Evolutionary conservation across 1,284 basidiomycete genomes (phyloP).

Genomic region (Irpex rosettiformis): DNA sequence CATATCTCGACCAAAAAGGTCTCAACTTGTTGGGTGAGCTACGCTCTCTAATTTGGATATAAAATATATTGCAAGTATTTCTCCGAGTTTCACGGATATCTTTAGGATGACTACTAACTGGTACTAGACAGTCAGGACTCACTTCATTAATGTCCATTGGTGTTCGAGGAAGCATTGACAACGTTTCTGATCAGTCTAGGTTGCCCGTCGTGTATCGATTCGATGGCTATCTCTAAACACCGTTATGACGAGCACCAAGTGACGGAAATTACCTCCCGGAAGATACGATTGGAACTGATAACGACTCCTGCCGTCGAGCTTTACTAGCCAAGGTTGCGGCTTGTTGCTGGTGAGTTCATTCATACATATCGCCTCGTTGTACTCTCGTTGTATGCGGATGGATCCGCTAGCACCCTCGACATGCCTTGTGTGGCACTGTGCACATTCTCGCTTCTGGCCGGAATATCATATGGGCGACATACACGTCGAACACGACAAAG

Average conservation of each 20-base stretch:
- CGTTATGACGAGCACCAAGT: not conserved
- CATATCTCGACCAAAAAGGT: not conserved
- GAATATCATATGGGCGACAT: not conserved
- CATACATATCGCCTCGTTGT: not conserved
- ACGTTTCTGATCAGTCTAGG: not conserved
- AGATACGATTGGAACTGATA: constrained; percentile 3
- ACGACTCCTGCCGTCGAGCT: not conserved
- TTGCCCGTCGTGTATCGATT: not conserved
- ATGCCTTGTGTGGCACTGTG: not conserved
- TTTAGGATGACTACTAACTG: not conserved
- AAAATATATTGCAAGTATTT: not conserved
- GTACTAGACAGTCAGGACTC: not conserved
- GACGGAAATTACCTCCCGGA: constrained; percentile 1
- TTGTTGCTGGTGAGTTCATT: not conserved
- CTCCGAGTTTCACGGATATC: not conserved
- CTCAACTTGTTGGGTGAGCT: not conserved
- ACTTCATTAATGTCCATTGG: not conserved
- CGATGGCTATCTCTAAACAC: not conserved
- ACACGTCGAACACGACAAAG: not conserved
- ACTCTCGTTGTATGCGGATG: not conserved
- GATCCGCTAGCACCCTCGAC: not conserved
- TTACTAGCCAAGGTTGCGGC: not conserved
- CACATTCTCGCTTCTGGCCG: not conserved
- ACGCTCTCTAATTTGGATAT: not conserved
- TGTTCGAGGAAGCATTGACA: not conserved